These are phyloP conservation scores for Mycena vulgaris DNA, from an alignment of 768 basidiomycete species.

Conservation along the genomic window DNA sequence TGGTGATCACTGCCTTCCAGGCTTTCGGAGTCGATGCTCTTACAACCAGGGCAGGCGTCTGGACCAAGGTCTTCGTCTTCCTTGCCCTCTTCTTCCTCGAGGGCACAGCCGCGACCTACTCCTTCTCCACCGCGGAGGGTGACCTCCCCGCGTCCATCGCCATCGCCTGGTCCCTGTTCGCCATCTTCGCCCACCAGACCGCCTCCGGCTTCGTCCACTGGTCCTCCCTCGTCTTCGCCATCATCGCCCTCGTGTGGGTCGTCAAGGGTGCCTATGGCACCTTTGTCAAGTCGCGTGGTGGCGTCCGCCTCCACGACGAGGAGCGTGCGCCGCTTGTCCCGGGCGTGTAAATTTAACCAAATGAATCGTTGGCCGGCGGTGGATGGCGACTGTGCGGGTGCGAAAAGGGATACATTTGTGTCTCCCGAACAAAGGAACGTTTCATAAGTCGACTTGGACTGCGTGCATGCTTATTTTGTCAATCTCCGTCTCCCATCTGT, in stretches of 20 bases:
- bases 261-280: constrained; percentile 80
- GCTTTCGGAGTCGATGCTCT: constrained; percentile 89
- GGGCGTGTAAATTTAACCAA: constrained; percentile 37
- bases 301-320: constrained; percentile 83
- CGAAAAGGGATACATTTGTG: constrained; percentile 16
- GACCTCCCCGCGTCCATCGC: constrained; percentile 94
- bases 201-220: constrained; percentile 89
- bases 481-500: neutral
- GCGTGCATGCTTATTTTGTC: constrained; percentile 14
- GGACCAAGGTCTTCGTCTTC: constrained; percentile 97
- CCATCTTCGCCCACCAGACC: constrained; percentile 86
- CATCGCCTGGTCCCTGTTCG: constrained; percentile 94
- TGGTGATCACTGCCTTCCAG: constrained; percentile 87
- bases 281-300: constrained; percentile 62
- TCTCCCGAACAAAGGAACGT: constrained; percentile 8
- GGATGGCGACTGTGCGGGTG: neutral
- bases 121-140: constrained; percentile 91
- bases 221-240: constrained; percentile 87
- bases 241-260: constrained; percentile 89
- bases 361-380: neutral
- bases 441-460: neutral
- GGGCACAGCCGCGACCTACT: constrained; percentile 93
- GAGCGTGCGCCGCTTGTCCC: constrained; percentile 89
- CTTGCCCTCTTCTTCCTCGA: constrained; percentile 94
- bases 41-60: constrained; percentile 78